These are phyloP conservation scores for Tarenaya hassleriana DNA, from an alignment of 345 rosid genomes.

Conservation along the genomic window DNA sequence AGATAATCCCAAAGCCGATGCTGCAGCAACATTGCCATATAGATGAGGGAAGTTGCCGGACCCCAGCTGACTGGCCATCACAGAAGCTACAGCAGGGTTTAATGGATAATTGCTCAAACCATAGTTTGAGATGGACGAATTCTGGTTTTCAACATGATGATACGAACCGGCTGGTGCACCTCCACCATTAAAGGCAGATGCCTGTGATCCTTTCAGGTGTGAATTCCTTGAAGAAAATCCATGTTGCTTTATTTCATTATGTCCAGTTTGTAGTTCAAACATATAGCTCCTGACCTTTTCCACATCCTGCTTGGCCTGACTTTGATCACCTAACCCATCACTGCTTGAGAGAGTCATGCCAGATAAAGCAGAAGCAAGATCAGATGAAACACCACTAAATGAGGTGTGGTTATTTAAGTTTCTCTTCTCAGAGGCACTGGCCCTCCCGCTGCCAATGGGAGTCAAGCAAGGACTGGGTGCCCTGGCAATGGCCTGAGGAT, in stretches of 20 bases:
- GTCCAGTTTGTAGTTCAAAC: slow-evolving; percentile 41
- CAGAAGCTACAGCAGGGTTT: slow-evolving; percentile 52
- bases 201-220: slow-evolving; percentile 59
- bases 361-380: slow-evolving; percentile 56
- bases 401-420: slow-evolving; percentile 40
- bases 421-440: slow-evolving; percentile 53
- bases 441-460: slow-evolving; percentile 79
- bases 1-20: slow-evolving; percentile 45
- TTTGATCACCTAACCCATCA: slow-evolving; percentile 39
- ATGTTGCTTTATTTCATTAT: slow-evolving; percentile 38
- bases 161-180: slow-evolving; percentile 42
- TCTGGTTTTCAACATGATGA: slow-evolving; percentile 45
- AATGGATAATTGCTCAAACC: slow-evolving; percentile 43
- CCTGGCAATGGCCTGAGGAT: slow-evolving; percentile 65
- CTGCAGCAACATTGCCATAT: slow-evolving; percentile 67
- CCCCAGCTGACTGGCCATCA: slow-evolving; percentile 64
- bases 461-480: slow-evolving; percentile 86
- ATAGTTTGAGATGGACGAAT: slow-evolving; percentile 43
- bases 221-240: slow-evolving; percentile 37
- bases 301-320: slow-evolving; percentile 38
- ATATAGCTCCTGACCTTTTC: slow-evolving; percentile 46
- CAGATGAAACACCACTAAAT: slow-evolving; percentile 46
- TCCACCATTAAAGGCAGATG: slow-evolving; percentile 40
- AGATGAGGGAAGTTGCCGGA: slow-evolving; percentile 47
- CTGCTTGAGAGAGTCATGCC: slow-evolving; percentile 53